Base-by-base conservation (phyloP, 2,329 filamentous ascomycete genomes). In the Colletotrichum sp. region DNA sequence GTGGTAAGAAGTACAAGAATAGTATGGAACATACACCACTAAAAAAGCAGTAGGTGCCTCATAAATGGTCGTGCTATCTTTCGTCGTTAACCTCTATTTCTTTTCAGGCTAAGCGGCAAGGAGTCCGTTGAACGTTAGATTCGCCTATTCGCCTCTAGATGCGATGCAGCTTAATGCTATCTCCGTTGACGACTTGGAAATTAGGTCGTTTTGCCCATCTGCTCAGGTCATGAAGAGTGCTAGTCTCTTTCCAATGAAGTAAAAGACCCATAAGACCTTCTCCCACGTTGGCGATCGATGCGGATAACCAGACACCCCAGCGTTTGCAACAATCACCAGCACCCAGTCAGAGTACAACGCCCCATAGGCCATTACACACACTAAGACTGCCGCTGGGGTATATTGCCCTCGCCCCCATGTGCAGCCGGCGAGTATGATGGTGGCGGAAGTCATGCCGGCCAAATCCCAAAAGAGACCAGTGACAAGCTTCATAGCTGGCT, bases 401-500 rank as follows among this genome's bases (percentile, higher is more conserved):
- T 52, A 21, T 7, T 21, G 6, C n/a, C n/a, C 43, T 21, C n/a
- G n/a, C 10, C 10, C 6, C n/a, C n/a, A 21, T 13, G 43, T 52
- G 43, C n/a, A 21, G n/a, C 10, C 43, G n/a, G 43, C 43, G 10
- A 52, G 10, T 3, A 52, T 52, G 6, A 52, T 52, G 43, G 43
- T 52, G n/a, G 43, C 43, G 18, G 43, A 52, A 52, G 43, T 52
- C 43, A 52, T 52, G 43, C 43, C 43, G n/a, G 43, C 43, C 43
- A 52, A 52, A 0, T 6, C 43, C n/a, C 43, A 52, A 52, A 48
- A 52, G 18, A 52, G n/a, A 21, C 10, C 43, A 21, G 43, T 52
- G 43, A 52, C n/a, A 52, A 52, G n/a, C 43, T 52, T 52, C 43
- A 52, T 52, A 21, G n/a, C n/a, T 13, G n/a, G n/a, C 43, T 52